Percentiles rank a stretch among this genome's conserved stretches.
Conservation (phyloP, 768 basidiomycete genomes). For the Mycena haematopus region DNA sequence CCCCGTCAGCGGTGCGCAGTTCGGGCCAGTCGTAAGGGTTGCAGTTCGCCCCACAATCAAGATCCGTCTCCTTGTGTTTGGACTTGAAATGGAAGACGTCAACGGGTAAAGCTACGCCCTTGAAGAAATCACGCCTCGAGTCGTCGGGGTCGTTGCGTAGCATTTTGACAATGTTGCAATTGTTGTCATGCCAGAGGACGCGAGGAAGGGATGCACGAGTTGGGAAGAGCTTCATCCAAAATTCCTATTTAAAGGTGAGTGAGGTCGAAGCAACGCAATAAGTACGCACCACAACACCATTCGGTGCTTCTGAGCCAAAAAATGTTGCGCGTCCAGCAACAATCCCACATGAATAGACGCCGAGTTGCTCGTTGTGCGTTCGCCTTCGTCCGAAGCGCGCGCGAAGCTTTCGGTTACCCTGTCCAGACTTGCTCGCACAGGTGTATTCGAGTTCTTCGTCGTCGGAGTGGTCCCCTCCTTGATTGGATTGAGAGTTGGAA, state of each 20-base stretch:
- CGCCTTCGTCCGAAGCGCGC: constrained; percentile 37
- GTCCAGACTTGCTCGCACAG: constrained; percentile 13
- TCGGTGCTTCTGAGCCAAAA: constrained; percentile 36
- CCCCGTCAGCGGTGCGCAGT: constrained; percentile 24
- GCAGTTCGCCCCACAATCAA: constrained; percentile 34
- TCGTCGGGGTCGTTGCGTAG: constrained; percentile 24
- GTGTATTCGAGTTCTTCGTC: constrained; percentile 9
- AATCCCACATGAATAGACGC: constrained; percentile 37
- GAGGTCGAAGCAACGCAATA: not conserved
- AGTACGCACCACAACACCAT: constrained; percentile 28
- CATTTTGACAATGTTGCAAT: constrained; percentile 31
- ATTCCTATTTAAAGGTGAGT: not conserved
- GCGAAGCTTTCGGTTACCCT: constrained; percentile 31
- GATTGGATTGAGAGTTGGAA: too few species aligned
- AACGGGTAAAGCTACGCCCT: constrained; percentile 30
- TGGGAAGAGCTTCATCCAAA: constrained; percentile 31
- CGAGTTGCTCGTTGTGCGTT: constrained; percentile 41
- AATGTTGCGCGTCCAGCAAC: constrained; percentile 36
- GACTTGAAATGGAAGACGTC: constrained; percentile 38
- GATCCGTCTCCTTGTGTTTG: constrained; percentile 37
- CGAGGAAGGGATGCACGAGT: constrained; percentile 31
- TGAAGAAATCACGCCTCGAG: constrained; percentile 13
- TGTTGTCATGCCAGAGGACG: constrained; percentile 35
- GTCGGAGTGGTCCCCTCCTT: not conserved
- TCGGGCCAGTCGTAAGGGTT: constrained; percentile 34